Base-by-base conservation (phyloP, 805 yeast genomes). In the Cyberlindnera veronae region DNA sequence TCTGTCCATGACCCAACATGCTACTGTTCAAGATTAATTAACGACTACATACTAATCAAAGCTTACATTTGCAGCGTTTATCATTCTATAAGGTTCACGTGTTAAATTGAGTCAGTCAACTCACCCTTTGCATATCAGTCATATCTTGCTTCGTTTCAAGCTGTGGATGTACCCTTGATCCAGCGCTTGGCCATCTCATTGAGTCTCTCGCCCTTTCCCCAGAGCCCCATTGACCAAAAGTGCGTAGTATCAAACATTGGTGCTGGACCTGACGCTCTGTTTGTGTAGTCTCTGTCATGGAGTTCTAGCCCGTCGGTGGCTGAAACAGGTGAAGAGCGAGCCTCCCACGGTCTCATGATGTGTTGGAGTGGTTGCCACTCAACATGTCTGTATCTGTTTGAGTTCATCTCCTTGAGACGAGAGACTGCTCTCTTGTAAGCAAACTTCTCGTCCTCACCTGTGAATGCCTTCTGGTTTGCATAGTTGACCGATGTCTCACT, bases 391-490 rank as follows among this genome's bases (percentile, higher is more conserved):
- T 86, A 82, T 22, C 55, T 38, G 26, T 60, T 63, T 0, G 79
- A 72, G 1, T 71, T 71, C 81, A 77, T 77, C 48, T 77, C 83
- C 38, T 68, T 67, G 27, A 83, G 68, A 47, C 90, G 63, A 51
- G 81, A 77, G 1, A 81, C 79, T 0, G 90, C 89, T 48, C 90
- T 62, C 46, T 76, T 77, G 52, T 73, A 82, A 3, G 90, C 88
- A 61, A 82, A 82, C 61, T 71, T 72, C 54, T 83, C 90, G 59
- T 82, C 90, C 51, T 83, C 87, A 18, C 90, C 90, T 0, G 88
- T 82, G 51, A 82, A 83, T 9, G 79, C 77, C 10, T 67, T 64
- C 15, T 71, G 56, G 37, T 78, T 68, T 12, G 72, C 66, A 49
- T 68, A 77, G 50, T 77, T 66, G 18, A 39, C 29, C 1, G 45